These are phyloP conservation scores for Yamadazyma laniorum DNA, from an alignment of 805 yeast genomes.

Conservation along the genomic window DNA sequence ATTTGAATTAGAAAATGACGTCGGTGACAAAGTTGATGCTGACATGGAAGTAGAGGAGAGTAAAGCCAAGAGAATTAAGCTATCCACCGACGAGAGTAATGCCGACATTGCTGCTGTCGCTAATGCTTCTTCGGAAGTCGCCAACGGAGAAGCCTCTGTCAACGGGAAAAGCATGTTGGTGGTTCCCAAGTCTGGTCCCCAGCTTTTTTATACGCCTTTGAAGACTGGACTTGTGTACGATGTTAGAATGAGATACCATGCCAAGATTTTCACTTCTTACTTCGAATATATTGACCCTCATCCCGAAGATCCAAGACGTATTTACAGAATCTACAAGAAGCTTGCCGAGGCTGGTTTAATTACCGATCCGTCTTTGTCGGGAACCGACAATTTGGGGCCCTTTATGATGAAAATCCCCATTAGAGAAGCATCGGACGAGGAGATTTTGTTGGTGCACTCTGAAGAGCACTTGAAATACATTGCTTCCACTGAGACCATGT, in stretches of 20 bases:
- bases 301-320: constrained; percentile 97
- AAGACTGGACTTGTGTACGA: constrained; percentile 96
- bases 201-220: constrained; percentile 65
- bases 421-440: constrained; percentile 84
- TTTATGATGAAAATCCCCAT: constrained; percentile 87
- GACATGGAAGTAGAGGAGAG: neutral
- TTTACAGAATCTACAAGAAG: constrained; percentile 88
- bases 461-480: constrained; percentile 74
- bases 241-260: constrained; percentile 96
- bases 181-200: constrained; percentile 64
- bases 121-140: neutral
- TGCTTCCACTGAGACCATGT: constrained; percentile 72
- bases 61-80: neutral
- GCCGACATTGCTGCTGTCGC: neutral
- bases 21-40: no score
- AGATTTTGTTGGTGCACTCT: constrained; percentile 82
- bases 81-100: neutral
- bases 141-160: neutral
- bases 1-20: neutral
- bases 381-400: constrained; percentile 75
- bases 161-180: constrained; percentile 8
- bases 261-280: constrained; percentile 87
- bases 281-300: constrained; percentile 96
- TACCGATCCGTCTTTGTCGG: constrained; percentile 71
- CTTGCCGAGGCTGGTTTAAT: constrained; percentile 93